A percentile compares a stretch with the other conserved stretches of the same genome.
These are phyloP conservation scores for Colletotrichum sp. DNA, from an alignment of 2,329 filamentous ascomycete species.

Conservation along the genomic window DNA sequence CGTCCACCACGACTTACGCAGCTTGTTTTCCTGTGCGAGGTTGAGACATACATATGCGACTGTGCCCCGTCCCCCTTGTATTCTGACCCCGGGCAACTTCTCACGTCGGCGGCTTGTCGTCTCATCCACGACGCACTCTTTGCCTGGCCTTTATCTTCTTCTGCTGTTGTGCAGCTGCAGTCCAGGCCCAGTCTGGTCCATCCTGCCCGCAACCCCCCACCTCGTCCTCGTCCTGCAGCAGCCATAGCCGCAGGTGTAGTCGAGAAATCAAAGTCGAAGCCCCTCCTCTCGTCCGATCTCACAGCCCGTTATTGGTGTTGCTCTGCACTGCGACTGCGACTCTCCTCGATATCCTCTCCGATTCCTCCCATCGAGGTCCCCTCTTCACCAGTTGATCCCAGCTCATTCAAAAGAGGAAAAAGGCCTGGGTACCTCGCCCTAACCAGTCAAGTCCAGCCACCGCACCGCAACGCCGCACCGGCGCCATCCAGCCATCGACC, in stretches of 20 bases:
- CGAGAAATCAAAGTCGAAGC: background rate
- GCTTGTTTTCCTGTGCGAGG: background rate
- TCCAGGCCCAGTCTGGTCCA: background rate
- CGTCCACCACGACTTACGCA: background rate
- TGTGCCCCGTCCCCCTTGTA: background rate
- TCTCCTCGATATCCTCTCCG: background rate
- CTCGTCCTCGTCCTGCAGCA: background rate
- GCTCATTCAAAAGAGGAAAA: background rate
- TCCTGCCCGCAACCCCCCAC: background rate
- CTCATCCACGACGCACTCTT: constrained; percentile 6
- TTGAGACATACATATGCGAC: constrained; percentile 13
- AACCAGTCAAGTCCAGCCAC: background rate
- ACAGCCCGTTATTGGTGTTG: background rate
- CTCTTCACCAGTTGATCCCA: background rate
- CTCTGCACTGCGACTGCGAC: background rate
- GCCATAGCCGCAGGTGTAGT: background rate
- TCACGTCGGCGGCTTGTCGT: constrained; percentile 17
- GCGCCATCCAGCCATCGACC: constrained; percentile 1
- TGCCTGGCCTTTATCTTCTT: background rate
- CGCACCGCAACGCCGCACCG: background rate
- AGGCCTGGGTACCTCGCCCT: background rate
- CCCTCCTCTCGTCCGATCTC: constrained; percentile 5
- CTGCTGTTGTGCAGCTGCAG: background rate
- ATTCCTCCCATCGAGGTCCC: background rate
- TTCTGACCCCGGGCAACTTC: background rate